Evolutionary conservation across 1,284 basidiomycete species (phyloP), one percentile per base, ranked within the genome.

Genomic region (Porogramme epimiltina): DNA sequence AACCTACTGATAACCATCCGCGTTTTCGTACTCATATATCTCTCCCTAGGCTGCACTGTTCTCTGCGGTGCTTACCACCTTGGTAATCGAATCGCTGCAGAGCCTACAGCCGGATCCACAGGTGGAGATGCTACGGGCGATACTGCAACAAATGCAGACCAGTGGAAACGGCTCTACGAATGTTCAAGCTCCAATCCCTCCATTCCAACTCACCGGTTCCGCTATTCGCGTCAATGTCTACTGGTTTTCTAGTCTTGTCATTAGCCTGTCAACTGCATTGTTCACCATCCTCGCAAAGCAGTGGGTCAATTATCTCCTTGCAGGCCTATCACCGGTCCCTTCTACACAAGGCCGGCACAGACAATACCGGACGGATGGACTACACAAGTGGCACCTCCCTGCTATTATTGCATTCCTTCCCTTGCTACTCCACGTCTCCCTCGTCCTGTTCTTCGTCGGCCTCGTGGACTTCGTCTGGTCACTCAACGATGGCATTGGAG

Each of bases 41-140:
- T 47, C 41, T 38, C 3, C 24, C 3, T 39, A 66, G 66, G 65
- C 65, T 13, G 65, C 63, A n/a, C 52, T 68, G 3, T 68, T 64
- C 49, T 65, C 68, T 15, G 64, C 65, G 0, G 60, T 62, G 4
- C 42, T 68, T 5, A 65, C 66, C 4, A 59, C 64, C 1, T 64
- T 68, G 34, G 45, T 66, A 4, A 47, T 65, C 15, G 60, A 64
- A 40, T 62, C 60, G 9, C 63, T 61, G 41, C 34, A 57, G 23
- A 56, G 42, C 20, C 49, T 69, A 2, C 51, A 58, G 22, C 50
- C 57, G 1, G 57, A 65, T 42, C 42, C 51, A 2, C 47, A 62
- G 1, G 49, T 56, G 1, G 45, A 49, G 15, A 43, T 67, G 6
- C 51, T 69, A 18, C 56, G 55, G 5, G 42, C 51, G 3, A 47